These are phyloP conservation scores for Colletotrichum eremochloae DNA, from an alignment of 2,329 filamentous ascomycete species.

Conservation along the genomic window DNA sequence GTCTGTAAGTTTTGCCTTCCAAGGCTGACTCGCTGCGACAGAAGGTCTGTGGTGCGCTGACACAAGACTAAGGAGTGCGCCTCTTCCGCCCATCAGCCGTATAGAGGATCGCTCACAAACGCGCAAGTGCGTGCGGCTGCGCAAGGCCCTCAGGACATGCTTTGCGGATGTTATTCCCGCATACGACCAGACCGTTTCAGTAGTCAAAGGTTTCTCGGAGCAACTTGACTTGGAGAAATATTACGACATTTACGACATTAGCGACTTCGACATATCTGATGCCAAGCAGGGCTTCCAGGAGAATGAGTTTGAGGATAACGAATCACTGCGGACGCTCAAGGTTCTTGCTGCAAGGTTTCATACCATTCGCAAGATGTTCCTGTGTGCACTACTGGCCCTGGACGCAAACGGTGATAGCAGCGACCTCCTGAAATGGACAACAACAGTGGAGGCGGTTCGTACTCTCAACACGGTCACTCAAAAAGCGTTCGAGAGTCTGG, in stretches of 20 bases:
- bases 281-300: constrained; percentile 75
- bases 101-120: constrained; percentile 86
- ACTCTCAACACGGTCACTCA: constrained; percentile 72
- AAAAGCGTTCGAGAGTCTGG: constrained; percentile 74
- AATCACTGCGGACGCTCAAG: constrained; percentile 85
- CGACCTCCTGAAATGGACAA: constrained; percentile 84
- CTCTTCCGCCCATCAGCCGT: constrained; percentile 90
- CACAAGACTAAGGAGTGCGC: constrained; percentile 75
- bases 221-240: constrained; percentile 90
- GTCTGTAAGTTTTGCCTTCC: constrained; percentile 70
- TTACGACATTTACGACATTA: constrained; percentile 89
- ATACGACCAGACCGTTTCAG: constrained; percentile 77
- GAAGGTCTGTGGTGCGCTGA: constrained; percentile 29
- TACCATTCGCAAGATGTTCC: constrained; percentile 83
- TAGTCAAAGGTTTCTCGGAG: constrained; percentile 80
- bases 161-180: constrained; percentile 78
- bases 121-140: constrained; percentile 83
- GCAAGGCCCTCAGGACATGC: constrained; percentile 78
- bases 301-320: constrained; percentile 79
- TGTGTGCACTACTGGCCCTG: constrained; percentile 90
- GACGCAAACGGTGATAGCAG: constrained; percentile 83
- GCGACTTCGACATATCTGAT: constrained; percentile 78
- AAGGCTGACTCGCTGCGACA: background rate
- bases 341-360: constrained; percentile 85
- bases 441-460: constrained; percentile 81